Conservation (phyloP, 768 basidiomycete species). For the Xerocomellus intermedius region DNA sequence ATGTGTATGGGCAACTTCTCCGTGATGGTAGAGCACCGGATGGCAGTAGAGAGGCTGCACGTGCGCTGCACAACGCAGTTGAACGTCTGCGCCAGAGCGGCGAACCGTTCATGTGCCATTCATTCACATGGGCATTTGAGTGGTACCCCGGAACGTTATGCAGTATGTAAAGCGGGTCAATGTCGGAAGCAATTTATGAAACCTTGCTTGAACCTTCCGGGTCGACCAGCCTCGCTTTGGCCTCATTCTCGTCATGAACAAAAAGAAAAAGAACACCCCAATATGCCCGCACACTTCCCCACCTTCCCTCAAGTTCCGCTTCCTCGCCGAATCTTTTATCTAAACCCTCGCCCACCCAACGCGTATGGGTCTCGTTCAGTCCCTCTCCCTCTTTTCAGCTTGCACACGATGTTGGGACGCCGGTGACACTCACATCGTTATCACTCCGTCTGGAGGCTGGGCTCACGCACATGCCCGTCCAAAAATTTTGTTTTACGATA, state of each 20-base stretch:
- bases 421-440: conserved; percentile 29
- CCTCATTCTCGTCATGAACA: conserved; percentile 10
- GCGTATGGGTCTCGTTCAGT: conserved; percentile 20
- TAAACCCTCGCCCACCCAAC: not conserved
- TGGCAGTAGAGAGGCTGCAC: not conserved
- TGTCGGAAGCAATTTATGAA: not conserved
- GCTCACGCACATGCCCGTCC: conserved; percentile 25
- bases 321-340: not conserved
- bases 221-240: conserved; percentile 5
- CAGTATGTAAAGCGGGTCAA: not conserved
- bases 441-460: conserved; percentile 23
- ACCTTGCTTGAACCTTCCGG: not conserved
- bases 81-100: not conserved
- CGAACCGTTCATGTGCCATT: not conserved
- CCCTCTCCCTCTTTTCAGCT: conserved; percentile 14
- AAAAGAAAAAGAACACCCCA: conserved; percentile 1
- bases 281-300: conserved; percentile 13
- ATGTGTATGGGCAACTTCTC: conserved; percentile 27
- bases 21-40: not conserved
- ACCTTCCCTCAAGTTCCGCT: not conserved
- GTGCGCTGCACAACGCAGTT: not conserved
- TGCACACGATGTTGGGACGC: conserved; percentile 28
- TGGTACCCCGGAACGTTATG: too few relatives aligned
- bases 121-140: not conserved
- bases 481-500: conserved; percentile 60